A percentile compares a stretch with the other conserved stretches of the same genome.
These are phyloP conservation scores for Psidium friedrichsthalianum DNA, from an alignment of 345 rosid species.

Conservation along the genomic window DNA sequence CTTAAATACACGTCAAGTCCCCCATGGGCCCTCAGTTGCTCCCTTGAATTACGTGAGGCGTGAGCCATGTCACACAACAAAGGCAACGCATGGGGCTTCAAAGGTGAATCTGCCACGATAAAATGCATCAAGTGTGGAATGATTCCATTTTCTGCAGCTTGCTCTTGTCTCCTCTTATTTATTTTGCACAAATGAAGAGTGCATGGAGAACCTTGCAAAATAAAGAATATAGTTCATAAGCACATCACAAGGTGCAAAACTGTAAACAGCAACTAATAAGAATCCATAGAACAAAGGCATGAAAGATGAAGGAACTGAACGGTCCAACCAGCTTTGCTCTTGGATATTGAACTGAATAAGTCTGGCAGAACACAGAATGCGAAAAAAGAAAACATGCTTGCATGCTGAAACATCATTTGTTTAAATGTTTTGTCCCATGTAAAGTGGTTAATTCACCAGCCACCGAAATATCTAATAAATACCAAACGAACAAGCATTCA, in stretches of 20 bases:
- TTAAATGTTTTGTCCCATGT: background rate
- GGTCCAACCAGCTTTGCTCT: background rate
- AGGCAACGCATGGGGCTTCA: slow-evolving; percentile 82
- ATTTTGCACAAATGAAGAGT: slow-evolving; percentile 94
- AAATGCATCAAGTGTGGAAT: slow-evolving; percentile 93
- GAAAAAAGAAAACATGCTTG: background rate
- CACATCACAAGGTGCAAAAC: background rate
- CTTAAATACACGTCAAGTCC: slow-evolving; percentile 91
- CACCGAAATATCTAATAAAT: background rate
- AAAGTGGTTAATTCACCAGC: background rate
- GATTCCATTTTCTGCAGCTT: slow-evolving; percentile 99
- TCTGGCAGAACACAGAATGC: background rate
- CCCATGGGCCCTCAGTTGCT: slow-evolving; percentile 93
- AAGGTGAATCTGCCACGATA: slow-evolving; percentile 64
- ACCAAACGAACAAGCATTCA: background rate
- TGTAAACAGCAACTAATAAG: background rate
- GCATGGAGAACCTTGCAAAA: slow-evolving; percentile 82
- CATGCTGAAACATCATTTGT: background rate
- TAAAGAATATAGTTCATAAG: background rate
- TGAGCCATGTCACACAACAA: slow-evolving; percentile 99
- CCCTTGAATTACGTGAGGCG: slow-evolving; percentile 96
- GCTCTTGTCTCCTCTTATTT: slow-evolving; percentile 98
- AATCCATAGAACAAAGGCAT: background rate
- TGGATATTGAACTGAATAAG: background rate
- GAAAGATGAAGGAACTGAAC: background rate